phyloP scores from a whole-genome alignment of 345 rosid genomes.

The Acer negundo region DNA sequence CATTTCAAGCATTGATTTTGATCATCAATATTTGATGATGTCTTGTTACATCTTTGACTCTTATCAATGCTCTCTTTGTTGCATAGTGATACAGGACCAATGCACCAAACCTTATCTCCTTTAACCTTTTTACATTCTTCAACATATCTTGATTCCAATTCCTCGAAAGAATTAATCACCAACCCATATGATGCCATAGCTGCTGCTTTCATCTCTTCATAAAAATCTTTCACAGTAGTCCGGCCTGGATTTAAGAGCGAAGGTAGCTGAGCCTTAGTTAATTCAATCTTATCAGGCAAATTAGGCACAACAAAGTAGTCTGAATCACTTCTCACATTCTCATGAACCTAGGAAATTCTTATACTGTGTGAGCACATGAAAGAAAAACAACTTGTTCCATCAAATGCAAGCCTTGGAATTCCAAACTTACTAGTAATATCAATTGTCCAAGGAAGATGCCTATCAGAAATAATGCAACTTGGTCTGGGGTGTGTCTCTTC shows the following conservation, averaged over 20 bases:
- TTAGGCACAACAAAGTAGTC: conserved; percentile 16
- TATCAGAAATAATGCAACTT: conserved; percentile 17
- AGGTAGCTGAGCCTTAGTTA: conserved; percentile 13
- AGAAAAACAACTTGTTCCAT: conserved; percentile 12
- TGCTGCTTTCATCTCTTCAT: neutral
- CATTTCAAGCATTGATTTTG: conserved; percentile 4
- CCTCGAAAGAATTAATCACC: conserved; percentile 17
- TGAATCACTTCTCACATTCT: neutral
- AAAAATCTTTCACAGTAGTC: neutral
- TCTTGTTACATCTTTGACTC: conserved; percentile 4
- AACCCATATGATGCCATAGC: conserved; percentile 8
- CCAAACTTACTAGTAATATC: neutral
- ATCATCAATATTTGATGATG: neutral
- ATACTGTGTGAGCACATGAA: conserved; percentile 7
- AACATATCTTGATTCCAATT: conserved; percentile 9
- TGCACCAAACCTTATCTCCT: conserved; percentile 14
- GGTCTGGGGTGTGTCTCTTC: neutral
- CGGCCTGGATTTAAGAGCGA: neutral
- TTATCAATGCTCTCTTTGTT: conserved; percentile 8
- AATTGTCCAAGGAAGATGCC: conserved; percentile 9
- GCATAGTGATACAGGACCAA: conserved; percentile 19
- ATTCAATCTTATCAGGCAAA: conserved; percentile 12
- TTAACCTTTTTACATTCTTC: neutral
- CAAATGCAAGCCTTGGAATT: conserved; percentile 17
- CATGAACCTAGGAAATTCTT: neutral